These are phyloP conservation scores for Synchytrium microbalum DNA, from an alignment of 371 early-diverging fungal genomes.

Conservation along the genomic window DNA sequence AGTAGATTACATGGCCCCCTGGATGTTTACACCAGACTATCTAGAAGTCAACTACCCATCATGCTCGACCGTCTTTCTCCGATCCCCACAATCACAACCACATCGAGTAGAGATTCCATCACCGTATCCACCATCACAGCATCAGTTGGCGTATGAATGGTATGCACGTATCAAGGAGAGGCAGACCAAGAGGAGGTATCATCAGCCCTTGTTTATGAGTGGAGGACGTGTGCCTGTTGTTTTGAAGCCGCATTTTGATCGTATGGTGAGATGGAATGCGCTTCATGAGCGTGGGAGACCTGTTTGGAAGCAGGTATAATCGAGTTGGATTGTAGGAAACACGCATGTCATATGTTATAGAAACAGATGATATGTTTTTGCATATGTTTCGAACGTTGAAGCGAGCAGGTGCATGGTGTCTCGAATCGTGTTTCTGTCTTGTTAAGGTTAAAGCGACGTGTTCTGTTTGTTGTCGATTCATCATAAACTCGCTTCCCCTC, in stretches of 20 bases:
- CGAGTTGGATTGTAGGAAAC: neutral
- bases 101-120: conserved; percentile 85
- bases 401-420: too few species aligned
- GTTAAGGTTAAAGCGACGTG: too few species aligned
- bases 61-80: conserved; percentile 79
- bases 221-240: conserved; percentile 24
- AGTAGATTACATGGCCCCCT: conserved; percentile 81
- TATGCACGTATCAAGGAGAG: conserved; percentile 46
- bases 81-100: conserved; percentile 80
- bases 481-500: too few species aligned
- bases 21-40: conserved; percentile 92
- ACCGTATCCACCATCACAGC: conserved; percentile 83
- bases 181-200: conserved; percentile 15
- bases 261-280: conserved; percentile 19
- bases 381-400: too few species aligned
- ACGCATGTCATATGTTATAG: too few species aligned
- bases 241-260: conserved; percentile 39
- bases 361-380: too few species aligned
- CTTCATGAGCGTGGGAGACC: neutral
- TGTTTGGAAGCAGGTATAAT: neutral
- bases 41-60: conserved; percentile 94
- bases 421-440: too few species aligned
- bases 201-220: conserved; percentile 20
- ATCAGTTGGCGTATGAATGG: conserved; percentile 85
- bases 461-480: too few species aligned